Conservation (phyloP, 1,284 basidiomycete genomes). For the Ustilago cynodontis region DNA sequence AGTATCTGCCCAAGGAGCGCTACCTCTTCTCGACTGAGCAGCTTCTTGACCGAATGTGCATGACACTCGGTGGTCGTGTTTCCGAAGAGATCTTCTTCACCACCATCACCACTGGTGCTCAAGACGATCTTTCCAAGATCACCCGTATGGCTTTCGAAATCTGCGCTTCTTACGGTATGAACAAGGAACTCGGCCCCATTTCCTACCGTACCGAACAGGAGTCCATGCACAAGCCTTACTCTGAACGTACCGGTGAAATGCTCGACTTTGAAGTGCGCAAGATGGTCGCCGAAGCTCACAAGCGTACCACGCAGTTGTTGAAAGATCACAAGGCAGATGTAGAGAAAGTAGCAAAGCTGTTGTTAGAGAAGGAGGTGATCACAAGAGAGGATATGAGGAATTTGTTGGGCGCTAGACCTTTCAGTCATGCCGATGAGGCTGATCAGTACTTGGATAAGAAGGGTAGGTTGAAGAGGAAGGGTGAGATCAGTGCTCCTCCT, state of each 20-base stretch:
- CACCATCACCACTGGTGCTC: slow-evolving; percentile 94
- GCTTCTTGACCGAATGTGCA: slow-evolving; percentile 94
- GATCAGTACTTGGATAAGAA: slow-evolving; percentile 69
- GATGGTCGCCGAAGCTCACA: slow-evolving; percentile 91
- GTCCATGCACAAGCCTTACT: slow-evolving; percentile 95
- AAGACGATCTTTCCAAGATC: slow-evolving; percentile 97
- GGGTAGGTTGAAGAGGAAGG: slow-evolving; percentile 59
- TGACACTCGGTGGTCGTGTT: slow-evolving; percentile 98
- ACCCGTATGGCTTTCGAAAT: slow-evolving; percentile 97
- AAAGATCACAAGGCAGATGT: slow-evolving; percentile 87
- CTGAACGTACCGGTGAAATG: slow-evolving; percentile 95
- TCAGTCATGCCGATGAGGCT: slow-evolving; percentile 77
- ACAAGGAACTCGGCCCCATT: slow-evolving; percentile 90
- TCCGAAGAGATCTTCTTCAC: slow-evolving; percentile 99
- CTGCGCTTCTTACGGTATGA: slow-evolving; percentile 82
- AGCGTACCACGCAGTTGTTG: slow-evolving; percentile 84
- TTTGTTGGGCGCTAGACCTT: slow-evolving; percentile 86
- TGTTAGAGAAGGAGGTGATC: slow-evolving; percentile 94
- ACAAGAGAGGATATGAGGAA: slow-evolving; percentile 91
- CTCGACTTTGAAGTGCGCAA: slow-evolving; percentile 89
- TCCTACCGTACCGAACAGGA: slow-evolving; percentile 92
- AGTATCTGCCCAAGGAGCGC: slow-evolving; percentile 95
- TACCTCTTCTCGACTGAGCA: slow-evolving; percentile 96
- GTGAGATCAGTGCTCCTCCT: slow-evolving; percentile 63
- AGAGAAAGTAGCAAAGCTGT: slow-evolving; percentile 89